Conservation (phyloP, 169 alveolate species). For the Cytauxzoon felis region DNA sequence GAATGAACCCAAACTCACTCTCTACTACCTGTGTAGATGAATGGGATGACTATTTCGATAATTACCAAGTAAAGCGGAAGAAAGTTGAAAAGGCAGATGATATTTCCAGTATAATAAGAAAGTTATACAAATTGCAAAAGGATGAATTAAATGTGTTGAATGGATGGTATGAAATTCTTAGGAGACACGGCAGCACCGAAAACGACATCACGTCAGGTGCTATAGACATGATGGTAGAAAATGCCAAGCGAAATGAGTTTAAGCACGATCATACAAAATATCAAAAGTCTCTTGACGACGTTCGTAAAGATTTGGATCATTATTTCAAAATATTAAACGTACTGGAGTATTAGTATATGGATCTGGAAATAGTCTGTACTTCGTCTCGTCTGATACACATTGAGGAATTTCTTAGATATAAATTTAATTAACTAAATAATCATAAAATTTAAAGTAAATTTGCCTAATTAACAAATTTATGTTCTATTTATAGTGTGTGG, state of each 20-base stretch:
- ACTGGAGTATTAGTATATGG: neutral
- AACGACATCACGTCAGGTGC: neutral
- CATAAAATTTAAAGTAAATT: no score
- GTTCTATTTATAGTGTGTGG: no score
- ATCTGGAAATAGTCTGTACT: no score
- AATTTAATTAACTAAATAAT: no score
- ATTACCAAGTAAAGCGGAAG: neutral
- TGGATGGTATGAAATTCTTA: conserved; percentile 44
- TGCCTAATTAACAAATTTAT: no score
- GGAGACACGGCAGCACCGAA: conserved; percentile 6
- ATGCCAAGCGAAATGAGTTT: conserved; percentile 20
- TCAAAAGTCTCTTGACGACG: conserved; percentile 25
- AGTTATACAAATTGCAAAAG: conserved; percentile 13
- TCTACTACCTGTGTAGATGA: conserved; percentile 40
- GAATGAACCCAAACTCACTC: no score
- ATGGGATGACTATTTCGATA: conserved; percentile 54
- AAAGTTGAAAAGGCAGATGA: neutral
- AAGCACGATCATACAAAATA: conserved; percentile 29
- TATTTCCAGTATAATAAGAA: conserved; percentile 27
- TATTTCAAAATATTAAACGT: conserved; percentile 25
- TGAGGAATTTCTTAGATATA: no score
- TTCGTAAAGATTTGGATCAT: conserved; percentile 40
- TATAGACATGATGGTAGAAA: conserved; percentile 29
- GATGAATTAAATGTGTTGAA: conserved; percentile 40
- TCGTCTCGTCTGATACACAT: no score